Base-by-base conservation (phyloP, 2,329 filamentous ascomycete species). In the Colletotrichum incanum region DNA sequence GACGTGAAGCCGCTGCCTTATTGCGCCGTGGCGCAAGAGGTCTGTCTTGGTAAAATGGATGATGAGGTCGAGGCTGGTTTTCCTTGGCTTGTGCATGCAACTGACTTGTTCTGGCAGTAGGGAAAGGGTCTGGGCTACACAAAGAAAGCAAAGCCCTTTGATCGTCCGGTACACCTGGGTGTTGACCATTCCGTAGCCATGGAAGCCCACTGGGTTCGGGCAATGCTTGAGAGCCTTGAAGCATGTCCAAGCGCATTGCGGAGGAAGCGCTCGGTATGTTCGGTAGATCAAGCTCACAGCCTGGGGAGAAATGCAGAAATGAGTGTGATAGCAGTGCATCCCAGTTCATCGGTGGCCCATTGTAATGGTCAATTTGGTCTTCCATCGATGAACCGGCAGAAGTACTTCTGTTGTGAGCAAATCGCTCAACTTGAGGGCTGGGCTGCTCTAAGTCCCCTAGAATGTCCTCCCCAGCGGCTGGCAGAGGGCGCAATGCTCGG, bases 1-100 rank as follows among this genome's bases (percentile, higher is more conserved):
- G 73, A 23, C 59, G 75, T 9, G 65, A 60, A 20, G 60, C 26
- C 11, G 68, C 23, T n/a, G 64, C 56, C n/a, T 71, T 73, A 9
- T 39, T 47, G 1, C 26, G n/a, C 18, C 50, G 41, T 14, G 43
- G 52, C 6, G 23, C 31, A 37, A 62, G 39, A 5, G 64, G 68
- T 7, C 23, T 43, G 16, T 50, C 37, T 7, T 63, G 49, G 18
- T 71, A 71, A 16, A 62, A 52, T 52, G n/a, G 12, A 5, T 11
- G 31, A 28, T 18, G 6, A 23, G 14, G 7, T 6, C 28, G 31
- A 16, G 47, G 20, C 34, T 23, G 37, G 23, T n/a, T 20, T 12
- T 23, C 14, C 26, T 20, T 45, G 49, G 16, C 5, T 34, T 54
- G 16, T 31, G 28, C 16, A 4, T 23, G 39, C 18, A 43, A 20